These are phyloP conservation scores for Chalaropsis ovoidea DNA, from an alignment of 2,329 filamentous ascomycete genomes.

Conservation along the genomic window DNA sequence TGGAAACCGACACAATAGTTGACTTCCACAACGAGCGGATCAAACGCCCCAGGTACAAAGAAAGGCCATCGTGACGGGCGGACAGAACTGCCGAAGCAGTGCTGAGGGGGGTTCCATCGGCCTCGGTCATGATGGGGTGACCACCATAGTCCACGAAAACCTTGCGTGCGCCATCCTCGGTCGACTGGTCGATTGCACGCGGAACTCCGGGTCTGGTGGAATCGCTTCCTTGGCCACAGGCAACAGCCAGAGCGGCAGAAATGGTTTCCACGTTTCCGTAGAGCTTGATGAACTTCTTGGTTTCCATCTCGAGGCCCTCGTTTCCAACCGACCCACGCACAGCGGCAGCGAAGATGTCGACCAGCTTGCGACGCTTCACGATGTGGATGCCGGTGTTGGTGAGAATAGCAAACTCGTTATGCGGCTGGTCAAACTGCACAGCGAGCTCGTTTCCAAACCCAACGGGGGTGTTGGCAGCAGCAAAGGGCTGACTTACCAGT, in stretches of 20 bases:
- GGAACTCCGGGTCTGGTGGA: slow-evolving; percentile 53
- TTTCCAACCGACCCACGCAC: slow-evolving; percentile 63
- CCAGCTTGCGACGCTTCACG: slow-evolving; percentile 69
- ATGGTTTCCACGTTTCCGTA: slow-evolving; percentile 87
- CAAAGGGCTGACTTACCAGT: slow-evolving; percentile 61
- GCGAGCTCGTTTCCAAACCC: slow-evolving; percentile 94
- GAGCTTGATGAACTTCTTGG: slow-evolving; percentile 70
- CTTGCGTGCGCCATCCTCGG: slow-evolving; percentile 72
- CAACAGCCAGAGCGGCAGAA: slow-evolving; percentile 83
- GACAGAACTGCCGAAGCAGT: slow-evolving; percentile 80
- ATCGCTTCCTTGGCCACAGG: slow-evolving; percentile 85
- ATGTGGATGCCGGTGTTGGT: slow-evolving; percentile 87
- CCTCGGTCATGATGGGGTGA: slow-evolving; percentile 71
- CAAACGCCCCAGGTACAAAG: slow-evolving; percentile 78
- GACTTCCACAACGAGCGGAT: slow-evolving; percentile 81
- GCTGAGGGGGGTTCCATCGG: slow-evolving; percentile 57
- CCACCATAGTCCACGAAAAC: slow-evolving; percentile 90
- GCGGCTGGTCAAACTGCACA: slow-evolving; percentile 80
- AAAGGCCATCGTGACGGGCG: slow-evolving; percentile 77
- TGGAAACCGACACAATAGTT: slow-evolving; percentile 52
- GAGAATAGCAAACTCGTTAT: slow-evolving; percentile 77
- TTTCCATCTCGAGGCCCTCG: slow-evolving; percentile 70
- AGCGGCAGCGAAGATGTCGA: slow-evolving; percentile 82
- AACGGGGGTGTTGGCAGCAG: slow-evolving; percentile 54
- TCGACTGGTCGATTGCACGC: slow-evolving; percentile 71